Evolutionary conservation across 1,139 yeast species (phyloP), one percentile per base, ranked within the genome.

Genomic region (Tardiomyces blankii): DNA sequence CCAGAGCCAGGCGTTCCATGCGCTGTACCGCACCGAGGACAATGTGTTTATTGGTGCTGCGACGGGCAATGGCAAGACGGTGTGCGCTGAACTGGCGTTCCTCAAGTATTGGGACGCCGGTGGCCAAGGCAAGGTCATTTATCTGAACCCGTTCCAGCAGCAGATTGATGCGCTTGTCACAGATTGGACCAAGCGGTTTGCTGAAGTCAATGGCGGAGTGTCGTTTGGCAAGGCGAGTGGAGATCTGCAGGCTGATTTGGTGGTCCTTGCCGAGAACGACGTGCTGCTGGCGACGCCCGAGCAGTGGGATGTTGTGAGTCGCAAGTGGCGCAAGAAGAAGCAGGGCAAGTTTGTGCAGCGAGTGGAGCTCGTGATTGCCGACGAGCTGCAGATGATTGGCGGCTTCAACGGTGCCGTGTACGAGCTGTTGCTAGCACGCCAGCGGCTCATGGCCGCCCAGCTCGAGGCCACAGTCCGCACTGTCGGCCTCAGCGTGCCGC

Each of bases 311-410:
- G 54, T 67, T 2, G 57, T 88, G 1, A 77, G 94, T 0, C 75
- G 91, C 52, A 72, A 89, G 44, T 91, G 97, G 97, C 80, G 80
- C 54, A 82, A 78, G 52, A 68, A 88, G 49, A 80, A 77, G 55
- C 51, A 62, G 27, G 25, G 25, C 25, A 48, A 54, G 19, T 79
- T 80, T 43, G 68, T 89, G 3, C 88, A 82, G 49, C 63, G 76
- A 0, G 75, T 91, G 32, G 86, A 78, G 45, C 61, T 87, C 38
- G 59, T 87, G 2, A 74, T 91, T 44, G 78, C 78, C 44, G 96
- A 87, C 61, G 91, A 87, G 57, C 65, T 77, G n/a, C 96, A 91
- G 54, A 59, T 66, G 44, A 61, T 89, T 28, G 88, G 93, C 2
- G 73, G 73, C 47, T 55, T 56, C 16, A 52, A 55, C 18, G 95